Conservation (phyloP, 106 monocot species). For the Phalaenopsis equestris region DNA sequence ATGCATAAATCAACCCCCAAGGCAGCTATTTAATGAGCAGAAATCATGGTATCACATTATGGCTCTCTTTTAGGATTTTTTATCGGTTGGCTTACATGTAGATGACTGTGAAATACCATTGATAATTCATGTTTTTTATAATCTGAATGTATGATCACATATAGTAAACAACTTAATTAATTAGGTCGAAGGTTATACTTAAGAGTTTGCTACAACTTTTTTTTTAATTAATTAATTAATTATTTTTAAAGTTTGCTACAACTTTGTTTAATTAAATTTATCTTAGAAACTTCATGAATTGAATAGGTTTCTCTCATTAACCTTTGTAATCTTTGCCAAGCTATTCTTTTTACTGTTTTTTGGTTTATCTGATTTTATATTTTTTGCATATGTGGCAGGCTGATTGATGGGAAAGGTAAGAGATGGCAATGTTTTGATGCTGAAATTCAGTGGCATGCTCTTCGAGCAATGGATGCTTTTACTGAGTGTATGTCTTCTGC, state of each 20-base stretch:
- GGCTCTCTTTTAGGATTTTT: neutral
- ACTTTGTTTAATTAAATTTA: neutral
- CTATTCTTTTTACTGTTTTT: neutral
- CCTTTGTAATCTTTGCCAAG: neutral
- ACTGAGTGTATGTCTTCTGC: conserved; percentile 25
- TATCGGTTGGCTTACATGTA: neutral
- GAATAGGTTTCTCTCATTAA: neutral
- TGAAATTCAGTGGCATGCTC: conserved; percentile 45
- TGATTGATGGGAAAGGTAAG: conserved; percentile 20
- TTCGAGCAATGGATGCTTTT: conserved; percentile 41
- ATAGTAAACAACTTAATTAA: neutral
- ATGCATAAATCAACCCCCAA: too few species aligned
- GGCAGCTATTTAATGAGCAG: neutral
- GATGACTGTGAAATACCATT: neutral
- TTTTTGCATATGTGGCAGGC: conserved; percentile 18
- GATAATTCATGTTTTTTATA: neutral
- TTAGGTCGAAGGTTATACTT: neutral
- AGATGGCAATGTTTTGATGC: conserved; percentile 51
- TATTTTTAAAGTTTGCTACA: neutral
- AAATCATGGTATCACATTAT: neutral
- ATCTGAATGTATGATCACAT: too few species aligned
- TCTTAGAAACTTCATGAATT: conserved; percentile 1
- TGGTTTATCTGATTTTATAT: neutral
- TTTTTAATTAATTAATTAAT: neutral
- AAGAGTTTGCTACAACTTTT: neutral